These are phyloP conservation scores for Volvox reticuliferus DNA, from an alignment of 139 green algal species.

Conservation along the genomic window DNA sequence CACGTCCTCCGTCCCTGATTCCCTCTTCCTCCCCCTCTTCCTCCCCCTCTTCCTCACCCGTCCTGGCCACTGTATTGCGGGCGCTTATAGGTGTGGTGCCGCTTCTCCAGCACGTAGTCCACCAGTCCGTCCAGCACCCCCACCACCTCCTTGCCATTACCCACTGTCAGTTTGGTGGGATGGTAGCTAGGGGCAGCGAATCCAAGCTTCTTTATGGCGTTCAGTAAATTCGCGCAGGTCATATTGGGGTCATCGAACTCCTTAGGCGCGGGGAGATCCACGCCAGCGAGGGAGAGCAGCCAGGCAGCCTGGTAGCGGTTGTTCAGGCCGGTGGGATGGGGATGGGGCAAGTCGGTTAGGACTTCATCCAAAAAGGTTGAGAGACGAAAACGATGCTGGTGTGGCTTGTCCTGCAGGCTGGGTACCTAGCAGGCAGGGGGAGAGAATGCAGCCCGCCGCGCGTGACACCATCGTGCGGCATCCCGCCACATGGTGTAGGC, in stretches of 20 bases:
- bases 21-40: background rate
- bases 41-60: conserved; percentile 41
- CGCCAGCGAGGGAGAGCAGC: conserved; percentile 70
- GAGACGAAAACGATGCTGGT: too few species aligned
- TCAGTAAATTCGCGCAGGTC: conserved; percentile 62
- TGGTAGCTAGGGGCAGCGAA: conserved; percentile 70
- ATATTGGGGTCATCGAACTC: conserved; percentile 88
- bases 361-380: background rate
- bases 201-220: conserved; percentile 57
- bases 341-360: background rate
- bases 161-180: conserved; percentile 75
- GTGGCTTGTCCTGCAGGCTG: too few species aligned
- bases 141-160: conserved; percentile 72
- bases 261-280: conserved; percentile 65
- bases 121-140: conserved; percentile 72
- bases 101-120: conserved; percentile 68
- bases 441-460: too few species aligned
- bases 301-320: conserved; percentile 62
- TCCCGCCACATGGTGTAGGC: too few species aligned
- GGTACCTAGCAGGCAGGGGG: too few species aligned
- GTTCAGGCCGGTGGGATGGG: background rate
- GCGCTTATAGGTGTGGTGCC: conserved; percentile 63
- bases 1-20: background rate
- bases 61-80: conserved; percentile 65
- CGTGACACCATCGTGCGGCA: too few species aligned